A percentile compares a stretch with the other conserved stretches of the same genome.
Evolutionary conservation across 108 stramenopile genomes (phyloP).

Genomic region (Cylindrotheca closterium): DNA sequence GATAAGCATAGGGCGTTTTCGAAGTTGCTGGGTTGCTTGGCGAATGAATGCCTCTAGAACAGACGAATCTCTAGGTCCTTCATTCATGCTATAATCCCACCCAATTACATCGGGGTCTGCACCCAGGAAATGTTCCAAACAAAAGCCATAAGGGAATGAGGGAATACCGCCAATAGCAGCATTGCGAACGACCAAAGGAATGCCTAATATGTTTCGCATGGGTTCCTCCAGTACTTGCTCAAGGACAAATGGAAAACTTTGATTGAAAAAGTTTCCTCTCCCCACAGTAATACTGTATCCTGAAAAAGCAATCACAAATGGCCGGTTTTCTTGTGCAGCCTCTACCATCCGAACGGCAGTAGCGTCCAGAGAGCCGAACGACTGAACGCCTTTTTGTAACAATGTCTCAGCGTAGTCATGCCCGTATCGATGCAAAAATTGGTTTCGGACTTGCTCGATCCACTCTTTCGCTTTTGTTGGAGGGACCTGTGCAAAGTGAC

Average conservation of each 20-base stretch:
- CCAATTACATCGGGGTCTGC: slow-evolving; percentile 63
- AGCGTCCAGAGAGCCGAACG: slow-evolving; percentile 35
- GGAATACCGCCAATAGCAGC: slow-evolving; percentile 88
- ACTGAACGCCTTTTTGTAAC: slow-evolving; percentile 16
- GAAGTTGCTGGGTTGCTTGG: slow-evolving; percentile 47
- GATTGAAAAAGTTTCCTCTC: slow-evolving; percentile 76
- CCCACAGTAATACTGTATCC: slow-evolving; percentile 88
- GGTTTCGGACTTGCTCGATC: not conserved
- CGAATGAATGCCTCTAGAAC: slow-evolving; percentile 78
- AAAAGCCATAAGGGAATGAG: slow-evolving; percentile 88
- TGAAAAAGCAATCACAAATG: slow-evolving; percentile 56
- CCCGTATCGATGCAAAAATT: slow-evolving; percentile 15
- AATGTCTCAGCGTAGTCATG: slow-evolving; percentile 2
- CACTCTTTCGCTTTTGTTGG: not conserved
- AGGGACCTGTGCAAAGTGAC: not conserved
- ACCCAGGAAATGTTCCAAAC: slow-evolving; percentile 75
- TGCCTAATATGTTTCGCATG: slow-evolving; percentile 33
- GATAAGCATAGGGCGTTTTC: slow-evolving; percentile 68
- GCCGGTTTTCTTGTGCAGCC: slow-evolving; percentile 36
- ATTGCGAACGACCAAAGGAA: slow-evolving; percentile 66
- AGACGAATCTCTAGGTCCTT: slow-evolving; percentile 41
- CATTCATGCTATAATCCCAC: slow-evolving; percentile 92
- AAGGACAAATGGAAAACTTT: slow-evolving; percentile 77
- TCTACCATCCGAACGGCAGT: slow-evolving; percentile 51
- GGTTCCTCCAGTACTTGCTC: slow-evolving; percentile 49